Conservation (phyloP, 1,284 basidiomycete genomes). For the Ustilago nuda region DNA sequence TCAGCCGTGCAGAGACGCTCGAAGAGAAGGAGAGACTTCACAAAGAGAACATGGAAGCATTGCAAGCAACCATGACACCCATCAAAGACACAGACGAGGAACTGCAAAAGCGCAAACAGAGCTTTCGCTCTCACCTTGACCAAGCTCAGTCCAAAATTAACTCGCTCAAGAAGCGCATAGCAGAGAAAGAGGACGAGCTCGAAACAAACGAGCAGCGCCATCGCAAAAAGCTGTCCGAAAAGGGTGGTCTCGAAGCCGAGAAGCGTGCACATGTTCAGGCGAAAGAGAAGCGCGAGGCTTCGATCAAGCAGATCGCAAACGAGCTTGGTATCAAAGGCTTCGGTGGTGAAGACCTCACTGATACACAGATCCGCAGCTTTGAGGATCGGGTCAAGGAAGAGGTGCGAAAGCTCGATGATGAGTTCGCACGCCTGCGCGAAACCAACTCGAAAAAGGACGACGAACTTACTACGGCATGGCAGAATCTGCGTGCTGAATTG, state of each 20-base stretch:
- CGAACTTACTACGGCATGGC: constrained; percentile 44
- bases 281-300: constrained; percentile 78
- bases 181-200: constrained; percentile 75
- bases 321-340: constrained; percentile 81
- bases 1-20: constrained; percentile 79
- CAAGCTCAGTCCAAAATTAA: constrained; percentile 73
- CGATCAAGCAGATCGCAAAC: constrained; percentile 79
- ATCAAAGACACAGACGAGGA: constrained; percentile 83
- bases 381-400: constrained; percentile 66
- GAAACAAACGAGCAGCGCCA: constrained; percentile 38
- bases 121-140: constrained; percentile 79
- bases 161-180: constrained; percentile 73
- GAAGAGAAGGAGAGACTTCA: constrained; percentile 77
- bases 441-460: constrained; percentile 40
- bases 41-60: constrained; percentile 76
- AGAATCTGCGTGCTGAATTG: constrained; percentile 50
- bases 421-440: constrained; percentile 29
- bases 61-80: constrained; percentile 75
- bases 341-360: constrained; percentile 76
- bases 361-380: constrained; percentile 79
- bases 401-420: constrained; percentile 44
- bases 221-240: constrained; percentile 51
- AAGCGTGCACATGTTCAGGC: constrained; percentile 75
- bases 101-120: constrained; percentile 76
- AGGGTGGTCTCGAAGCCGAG: constrained; percentile 66